Evolutionary conservation across 352 stramenopile species (phyloP).

Genomic region (Pythium coloratum): DNA sequence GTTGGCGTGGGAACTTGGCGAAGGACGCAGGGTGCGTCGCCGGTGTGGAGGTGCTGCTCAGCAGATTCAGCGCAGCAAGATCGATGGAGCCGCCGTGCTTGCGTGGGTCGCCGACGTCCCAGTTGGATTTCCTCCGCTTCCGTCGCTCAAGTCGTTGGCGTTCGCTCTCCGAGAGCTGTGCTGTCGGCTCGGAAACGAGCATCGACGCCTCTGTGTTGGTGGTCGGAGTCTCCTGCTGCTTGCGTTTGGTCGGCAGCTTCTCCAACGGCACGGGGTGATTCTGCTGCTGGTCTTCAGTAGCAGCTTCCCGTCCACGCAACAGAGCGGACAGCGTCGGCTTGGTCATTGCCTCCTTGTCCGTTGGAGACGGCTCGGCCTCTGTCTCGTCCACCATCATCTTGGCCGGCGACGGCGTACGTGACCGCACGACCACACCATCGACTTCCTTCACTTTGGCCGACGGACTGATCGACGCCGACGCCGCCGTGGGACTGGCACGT

Average conservation of each 20-base stretch:
- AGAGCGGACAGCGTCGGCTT: not conserved
- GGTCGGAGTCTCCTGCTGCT: not conserved
- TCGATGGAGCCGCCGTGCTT: conserved; percentile 24
- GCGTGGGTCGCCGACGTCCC: conserved; percentile 79
- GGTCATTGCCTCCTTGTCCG: not conserved
- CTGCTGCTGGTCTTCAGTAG: not conserved
- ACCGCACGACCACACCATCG: conserved; percentile 3
- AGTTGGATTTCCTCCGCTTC: conserved; percentile 74
- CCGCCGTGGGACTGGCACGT: conserved; percentile 9
- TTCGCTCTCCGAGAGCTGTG: conserved; percentile 52
- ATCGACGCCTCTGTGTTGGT: conserved; percentile 26
- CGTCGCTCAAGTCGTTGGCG: conserved; percentile 61
- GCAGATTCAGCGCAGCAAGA: conserved; percentile 22
- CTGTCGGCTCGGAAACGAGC: conserved; percentile 3
- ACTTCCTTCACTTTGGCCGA: conserved; percentile 28
- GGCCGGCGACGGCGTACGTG: conserved; percentile 11
- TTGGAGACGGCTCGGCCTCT: not conserved
- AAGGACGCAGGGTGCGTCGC: conserved; percentile 50
- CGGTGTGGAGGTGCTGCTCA: conserved; percentile 30
- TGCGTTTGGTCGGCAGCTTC: not conserved
- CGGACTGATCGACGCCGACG: conserved; percentile 28
- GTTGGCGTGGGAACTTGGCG: conserved; percentile 51
- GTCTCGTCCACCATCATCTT: conserved; percentile 17
- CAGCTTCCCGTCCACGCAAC: not conserved
- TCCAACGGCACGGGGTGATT: conserved; percentile 1